phyloP scores from a whole-genome alignment of 1,284 basidiomycete species.

The Anthracocystis walkeri region DNA sequence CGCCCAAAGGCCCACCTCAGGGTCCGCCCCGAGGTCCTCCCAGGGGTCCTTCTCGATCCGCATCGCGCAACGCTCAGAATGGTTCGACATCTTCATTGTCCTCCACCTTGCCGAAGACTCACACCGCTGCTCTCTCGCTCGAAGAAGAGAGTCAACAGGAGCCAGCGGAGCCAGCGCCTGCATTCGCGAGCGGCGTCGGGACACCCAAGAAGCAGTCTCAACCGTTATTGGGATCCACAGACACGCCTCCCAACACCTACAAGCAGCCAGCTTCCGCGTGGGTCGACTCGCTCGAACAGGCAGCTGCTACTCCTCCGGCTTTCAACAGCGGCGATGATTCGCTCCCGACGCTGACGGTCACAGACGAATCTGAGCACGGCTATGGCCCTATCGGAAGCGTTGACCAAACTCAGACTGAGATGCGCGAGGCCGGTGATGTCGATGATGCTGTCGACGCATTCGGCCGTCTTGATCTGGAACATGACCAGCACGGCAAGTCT shows the following conservation, averaged over 20 bases:
- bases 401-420: conserved; percentile 4
- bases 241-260: conserved; percentile 33
- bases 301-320: conserved; percentile 41
- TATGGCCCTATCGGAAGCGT: neutral
- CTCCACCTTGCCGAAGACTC: conserved; percentile 6
- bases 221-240: conserved; percentile 15
- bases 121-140: conserved; percentile 30
- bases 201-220: conserved; percentile 10
- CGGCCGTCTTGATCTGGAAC: conserved; percentile 18
- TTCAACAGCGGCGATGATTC: conserved; percentile 26
- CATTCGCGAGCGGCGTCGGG: conserved; percentile 11
- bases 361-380: conserved; percentile 35
- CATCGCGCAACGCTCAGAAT: conserved; percentile 36
- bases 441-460: conserved; percentile 33
- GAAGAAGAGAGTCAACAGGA: conserved; percentile 28
- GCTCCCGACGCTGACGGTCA: conserved; percentile 41
- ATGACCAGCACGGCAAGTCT: conserved; percentile 4
- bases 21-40: conserved; percentile 48
- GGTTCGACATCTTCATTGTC: conserved; percentile 11
- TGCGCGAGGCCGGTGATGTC: conserved; percentile 10
- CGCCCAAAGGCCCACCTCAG: conserved; percentile 23
- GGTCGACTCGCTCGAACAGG: conserved; percentile 47
- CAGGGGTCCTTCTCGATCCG: conserved; percentile 36
- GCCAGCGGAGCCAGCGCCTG: neutral
- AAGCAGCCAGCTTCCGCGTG: conserved; percentile 29